These are phyloP conservation scores for Schizophyllum amplum DNA, from an alignment of 1,284 basidiomycete genomes.

Conservation along the genomic window DNA sequence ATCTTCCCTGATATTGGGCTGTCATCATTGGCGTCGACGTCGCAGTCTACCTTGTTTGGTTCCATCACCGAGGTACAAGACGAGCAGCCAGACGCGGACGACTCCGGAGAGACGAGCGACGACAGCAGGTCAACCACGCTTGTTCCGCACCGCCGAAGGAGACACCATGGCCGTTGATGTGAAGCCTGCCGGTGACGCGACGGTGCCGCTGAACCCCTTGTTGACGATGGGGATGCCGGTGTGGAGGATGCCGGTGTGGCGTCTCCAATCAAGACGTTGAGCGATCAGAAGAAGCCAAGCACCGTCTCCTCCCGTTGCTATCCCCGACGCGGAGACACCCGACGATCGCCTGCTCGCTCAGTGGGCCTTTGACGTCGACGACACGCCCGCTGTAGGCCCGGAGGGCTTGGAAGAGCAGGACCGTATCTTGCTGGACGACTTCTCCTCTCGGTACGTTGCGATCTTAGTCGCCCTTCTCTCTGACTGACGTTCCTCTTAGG, in stretches of 20 bases:
- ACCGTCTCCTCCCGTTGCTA: neutral
- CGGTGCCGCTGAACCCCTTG: too few relatives aligned
- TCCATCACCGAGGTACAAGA: neutral
- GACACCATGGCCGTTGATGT: too few relatives aligned
- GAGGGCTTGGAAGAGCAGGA: slow-evolving; percentile 64
- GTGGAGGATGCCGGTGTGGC: too few relatives aligned
- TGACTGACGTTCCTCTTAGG: neutral
- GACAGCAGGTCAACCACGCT: neutral
- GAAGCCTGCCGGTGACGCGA: too few relatives aligned
- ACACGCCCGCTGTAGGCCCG: slow-evolving; percentile 45
- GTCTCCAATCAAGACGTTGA: too few relatives aligned
- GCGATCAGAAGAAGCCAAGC: too few relatives aligned
- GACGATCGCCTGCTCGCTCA: slow-evolving; percentile 43
- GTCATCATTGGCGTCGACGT: slow-evolving; percentile 3
- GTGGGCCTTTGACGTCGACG: slow-evolving; percentile 67
- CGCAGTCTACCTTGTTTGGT: slow-evolving; percentile 1
- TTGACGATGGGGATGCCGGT: too few relatives aligned
- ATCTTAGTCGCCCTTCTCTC: neutral
- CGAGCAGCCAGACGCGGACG: neutral
- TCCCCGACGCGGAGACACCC: slow-evolving; percentile 33
- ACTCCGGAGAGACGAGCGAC: neutral
- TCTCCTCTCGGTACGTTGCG: slow-evolving; percentile 43
- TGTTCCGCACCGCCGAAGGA: too few relatives aligned
- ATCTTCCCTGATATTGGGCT: neutral
- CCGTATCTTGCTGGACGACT: slow-evolving; percentile 64